These are phyloP conservation scores for Mimosa bimucronata DNA, from an alignment of 306 rosid species.

Conservation along the genomic window DNA sequence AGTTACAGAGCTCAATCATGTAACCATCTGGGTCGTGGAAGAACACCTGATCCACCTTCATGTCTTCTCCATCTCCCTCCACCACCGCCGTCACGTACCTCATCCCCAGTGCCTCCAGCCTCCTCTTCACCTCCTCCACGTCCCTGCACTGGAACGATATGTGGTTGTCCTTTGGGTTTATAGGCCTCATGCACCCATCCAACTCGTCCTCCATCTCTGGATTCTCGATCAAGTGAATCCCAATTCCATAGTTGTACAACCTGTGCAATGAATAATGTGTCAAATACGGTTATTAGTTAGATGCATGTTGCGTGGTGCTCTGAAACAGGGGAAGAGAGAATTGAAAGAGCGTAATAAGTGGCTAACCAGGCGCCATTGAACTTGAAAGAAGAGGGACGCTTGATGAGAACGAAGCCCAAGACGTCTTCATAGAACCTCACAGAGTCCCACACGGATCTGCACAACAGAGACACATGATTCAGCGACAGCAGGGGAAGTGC, in stretches of 20 bases:
- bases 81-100: constrained; percentile 74
- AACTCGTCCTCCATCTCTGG: constrained; percentile 62
- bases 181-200: constrained; percentile 51
- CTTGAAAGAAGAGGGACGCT: constrained; percentile 84
- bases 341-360: not conserved
- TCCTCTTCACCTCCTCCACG: constrained; percentile 71
- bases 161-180: constrained; percentile 83
- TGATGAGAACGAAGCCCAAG: constrained; percentile 77
- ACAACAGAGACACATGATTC: constrained; percentile 69
- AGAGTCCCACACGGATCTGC: constrained; percentile 77
- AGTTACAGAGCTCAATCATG: constrained; percentile 80
- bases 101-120: constrained; percentile 75
- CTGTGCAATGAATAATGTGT: constrained; percentile 22
- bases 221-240: constrained; percentile 80
- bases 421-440: constrained; percentile 71
- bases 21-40: constrained; percentile 90
- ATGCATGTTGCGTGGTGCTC: not conserved
- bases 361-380: constrained; percentile 83
- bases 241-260: constrained; percentile 83
- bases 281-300: not conserved
- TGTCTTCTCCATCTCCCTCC: constrained; percentile 67
- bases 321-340: not conserved
- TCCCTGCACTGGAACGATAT: constrained; percentile 91
- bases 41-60: constrained; percentile 73
- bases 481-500: constrained; percentile 74